These are phyloP conservation scores for Comarum palustre DNA, from an alignment of 306 rosid species.

Conservation along the genomic window DNA sequence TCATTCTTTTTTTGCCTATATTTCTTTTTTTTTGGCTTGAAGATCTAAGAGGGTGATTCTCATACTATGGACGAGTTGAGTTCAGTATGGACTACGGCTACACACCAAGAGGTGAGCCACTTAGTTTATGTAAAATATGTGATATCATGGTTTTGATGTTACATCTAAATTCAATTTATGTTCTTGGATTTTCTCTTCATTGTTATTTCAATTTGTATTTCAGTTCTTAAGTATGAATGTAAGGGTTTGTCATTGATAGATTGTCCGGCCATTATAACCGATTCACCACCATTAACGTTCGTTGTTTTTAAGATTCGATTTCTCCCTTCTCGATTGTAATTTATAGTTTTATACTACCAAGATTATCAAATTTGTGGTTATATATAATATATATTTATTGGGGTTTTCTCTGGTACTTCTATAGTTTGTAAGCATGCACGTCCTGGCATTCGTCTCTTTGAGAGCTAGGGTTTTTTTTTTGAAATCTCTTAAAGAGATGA, in stretches of 20 bases:
- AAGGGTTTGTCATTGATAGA: conserved; percentile 7
- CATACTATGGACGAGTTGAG: conserved; percentile 49
- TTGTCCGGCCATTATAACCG: not conserved
- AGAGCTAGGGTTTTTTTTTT: not conserved
- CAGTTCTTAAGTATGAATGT: conserved; percentile 8
- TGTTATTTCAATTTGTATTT: conserved; percentile 12
- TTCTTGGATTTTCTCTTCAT: conserved; percentile 23
- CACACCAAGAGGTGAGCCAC: conserved; percentile 52
- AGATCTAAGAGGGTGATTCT: not conserved
- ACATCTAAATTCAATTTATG: conserved; percentile 1
- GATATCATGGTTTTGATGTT: not conserved
- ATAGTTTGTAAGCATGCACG: not conserved
- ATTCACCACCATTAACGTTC: not conserved
- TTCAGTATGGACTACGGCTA: conserved; percentile 30
- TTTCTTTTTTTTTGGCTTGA: not conserved
- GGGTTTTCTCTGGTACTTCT: not conserved
- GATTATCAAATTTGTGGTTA: not conserved
- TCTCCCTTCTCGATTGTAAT: not conserved
- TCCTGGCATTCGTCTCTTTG: not conserved
- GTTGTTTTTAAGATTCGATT: not conserved
- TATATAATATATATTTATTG: not conserved
- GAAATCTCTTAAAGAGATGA: too few species aligned
- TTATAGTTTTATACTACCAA: not conserved
- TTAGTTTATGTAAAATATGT: not conserved
- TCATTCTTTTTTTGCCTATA: not conserved